Evolutionary conservation across 768 basidiomycete species (phyloP).

Genomic region (Asterophora parasitica): DNA sequence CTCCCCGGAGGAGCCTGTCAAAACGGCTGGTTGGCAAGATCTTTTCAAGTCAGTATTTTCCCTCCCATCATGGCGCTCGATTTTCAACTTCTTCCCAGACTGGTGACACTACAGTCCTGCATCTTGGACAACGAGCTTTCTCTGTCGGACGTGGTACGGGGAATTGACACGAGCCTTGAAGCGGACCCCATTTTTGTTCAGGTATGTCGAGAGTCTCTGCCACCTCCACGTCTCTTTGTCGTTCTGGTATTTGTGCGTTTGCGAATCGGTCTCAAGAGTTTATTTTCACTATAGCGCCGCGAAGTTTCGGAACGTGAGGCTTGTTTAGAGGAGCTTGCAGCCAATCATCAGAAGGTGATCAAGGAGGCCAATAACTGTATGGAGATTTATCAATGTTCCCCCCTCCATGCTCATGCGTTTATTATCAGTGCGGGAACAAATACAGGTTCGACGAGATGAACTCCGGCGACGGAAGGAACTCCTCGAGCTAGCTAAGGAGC

Average conservation of each 20-base stretch:
- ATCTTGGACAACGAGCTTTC: constrained; percentile 48
- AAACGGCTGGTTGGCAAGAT: constrained; percentile 62
- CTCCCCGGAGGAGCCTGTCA: constrained; percentile 18
- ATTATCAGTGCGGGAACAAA: constrained; percentile 26
- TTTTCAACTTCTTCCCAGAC: constrained; percentile 28
- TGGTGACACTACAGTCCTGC: constrained; percentile 48
- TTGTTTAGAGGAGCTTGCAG: constrained; percentile 45
- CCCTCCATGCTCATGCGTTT: constrained; percentile 6
- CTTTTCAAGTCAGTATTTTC: constrained; percentile 56
- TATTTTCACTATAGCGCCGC: constrained; percentile 46
- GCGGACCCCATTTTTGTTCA: constrained; percentile 33
- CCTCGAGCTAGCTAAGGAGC: constrained; percentile 39
- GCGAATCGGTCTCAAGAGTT: constrained; percentile 21
- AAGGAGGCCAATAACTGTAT: constrained; percentile 43
- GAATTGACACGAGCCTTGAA: constrained; percentile 44
- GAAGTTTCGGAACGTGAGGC: constrained; percentile 64
- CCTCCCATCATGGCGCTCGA: constrained; percentile 2
- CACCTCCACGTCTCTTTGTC: constrained; percentile 7
- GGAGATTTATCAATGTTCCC: constrained; percentile 14
- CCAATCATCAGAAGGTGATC: constrained; percentile 36
- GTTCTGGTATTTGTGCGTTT: constrained; percentile 3
- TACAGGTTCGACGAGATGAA: constrained; percentile 28
- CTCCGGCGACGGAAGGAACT: constrained; percentile 42
- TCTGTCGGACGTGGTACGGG: constrained; percentile 41
- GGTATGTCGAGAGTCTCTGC: constrained; percentile 30